A percentile compares a stretch with the other conserved stretches of the same genome.
Evolutionary conservation across 1,284 basidiomycete genomes (phyloP).

Genomic region (Coniferiporia weirii): DNA sequence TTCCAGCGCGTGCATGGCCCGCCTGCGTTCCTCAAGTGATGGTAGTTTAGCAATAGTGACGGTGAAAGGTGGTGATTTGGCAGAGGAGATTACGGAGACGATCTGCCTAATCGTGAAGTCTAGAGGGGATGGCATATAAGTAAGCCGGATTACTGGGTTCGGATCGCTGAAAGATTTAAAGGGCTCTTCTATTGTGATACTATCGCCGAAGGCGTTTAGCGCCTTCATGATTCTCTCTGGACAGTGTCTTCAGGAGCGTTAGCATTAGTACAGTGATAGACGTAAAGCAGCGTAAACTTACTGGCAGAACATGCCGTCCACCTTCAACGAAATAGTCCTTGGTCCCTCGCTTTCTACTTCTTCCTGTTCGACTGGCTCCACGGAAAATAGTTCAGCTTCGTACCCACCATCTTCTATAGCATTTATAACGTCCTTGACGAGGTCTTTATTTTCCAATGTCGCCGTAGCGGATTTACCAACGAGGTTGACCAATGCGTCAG

Average conservation of each 20-base stretch:
- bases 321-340: constrained; percentile 48
- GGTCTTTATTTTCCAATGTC: constrained; percentile 31
- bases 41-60: constrained; percentile 46
- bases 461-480: constrained; percentile 46
- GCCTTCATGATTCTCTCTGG: constrained; percentile 45
- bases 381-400: constrained; percentile 42
- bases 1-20: constrained; percentile 54
- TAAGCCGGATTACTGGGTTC: constrained; percentile 47
- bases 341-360: constrained; percentile 23
- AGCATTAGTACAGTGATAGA: constrained; percentile 4
- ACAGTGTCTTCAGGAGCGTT: constrained; percentile 41
- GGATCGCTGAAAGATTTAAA: constrained; percentile 32
- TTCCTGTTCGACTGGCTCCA: constrained; percentile 26
- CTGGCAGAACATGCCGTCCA: constrained; percentile 69
- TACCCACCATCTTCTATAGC: constrained; percentile 58
- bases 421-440: constrained; percentile 34
- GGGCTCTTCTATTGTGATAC: constrained; percentile 39
- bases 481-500: constrained; percentile 42
- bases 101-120: constrained; percentile 61
- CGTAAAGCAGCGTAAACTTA: constrained; percentile 31
- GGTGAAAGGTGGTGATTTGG: constrained; percentile 39
- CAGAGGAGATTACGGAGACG: constrained; percentile 38
- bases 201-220: constrained; percentile 35
- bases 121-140: constrained; percentile 55
- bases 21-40: constrained; percentile 55